Conservation (phyloP, 768 basidiomycete genomes). For the Daedalea quercina region DNA sequence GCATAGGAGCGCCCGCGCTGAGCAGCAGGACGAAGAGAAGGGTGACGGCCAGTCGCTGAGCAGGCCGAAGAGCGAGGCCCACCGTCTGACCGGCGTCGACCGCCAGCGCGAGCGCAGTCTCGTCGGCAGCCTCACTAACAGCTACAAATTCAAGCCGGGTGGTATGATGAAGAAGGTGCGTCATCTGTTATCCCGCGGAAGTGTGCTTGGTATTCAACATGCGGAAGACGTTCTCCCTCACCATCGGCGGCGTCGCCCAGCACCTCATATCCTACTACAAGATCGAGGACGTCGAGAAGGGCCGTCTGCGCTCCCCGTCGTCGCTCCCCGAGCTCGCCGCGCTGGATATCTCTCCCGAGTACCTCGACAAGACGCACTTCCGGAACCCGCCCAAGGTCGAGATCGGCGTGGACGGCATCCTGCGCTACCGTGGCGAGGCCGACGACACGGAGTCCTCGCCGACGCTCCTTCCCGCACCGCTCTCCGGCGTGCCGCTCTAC, state of each 20-base stretch:
- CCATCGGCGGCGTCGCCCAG: slow-evolving; percentile 78
- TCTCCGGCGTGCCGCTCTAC: slow-evolving; percentile 14
- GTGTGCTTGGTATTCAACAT: background rate
- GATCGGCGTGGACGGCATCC: slow-evolving; percentile 74
- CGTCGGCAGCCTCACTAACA: slow-evolving; percentile 88
- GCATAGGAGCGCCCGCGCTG: slow-evolving; percentile 45
- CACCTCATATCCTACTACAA: slow-evolving; percentile 95
- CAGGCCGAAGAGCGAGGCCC: slow-evolving; percentile 52
- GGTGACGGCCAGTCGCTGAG: slow-evolving; percentile 42
- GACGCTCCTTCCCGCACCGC: slow-evolving; percentile 19
- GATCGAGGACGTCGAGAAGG: slow-evolving; percentile 83
- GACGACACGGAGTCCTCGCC: slow-evolving; percentile 46
- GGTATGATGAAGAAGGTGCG: slow-evolving; percentile 97
- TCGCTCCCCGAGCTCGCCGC: slow-evolving; percentile 82
- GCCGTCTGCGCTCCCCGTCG: slow-evolving; percentile 83
- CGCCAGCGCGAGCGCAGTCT: slow-evolving; percentile 74
- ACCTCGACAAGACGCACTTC: slow-evolving; percentile 87
- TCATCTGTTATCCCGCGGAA: slow-evolving; percentile 3
- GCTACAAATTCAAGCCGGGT: slow-evolving; percentile 86
- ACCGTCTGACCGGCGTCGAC: slow-evolving; percentile 42
- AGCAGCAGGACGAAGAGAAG: slow-evolving; percentile 20
- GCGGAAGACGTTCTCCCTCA: slow-evolving; percentile 87
- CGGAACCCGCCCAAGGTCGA: slow-evolving; percentile 88
- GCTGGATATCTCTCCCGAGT: slow-evolving; percentile 81
- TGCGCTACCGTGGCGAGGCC: slow-evolving; percentile 78